These are phyloP conservation scores for Mucor indicus DNA, from an alignment of 371 early-diverging fungal genomes.

Conservation along the genomic window DNA sequence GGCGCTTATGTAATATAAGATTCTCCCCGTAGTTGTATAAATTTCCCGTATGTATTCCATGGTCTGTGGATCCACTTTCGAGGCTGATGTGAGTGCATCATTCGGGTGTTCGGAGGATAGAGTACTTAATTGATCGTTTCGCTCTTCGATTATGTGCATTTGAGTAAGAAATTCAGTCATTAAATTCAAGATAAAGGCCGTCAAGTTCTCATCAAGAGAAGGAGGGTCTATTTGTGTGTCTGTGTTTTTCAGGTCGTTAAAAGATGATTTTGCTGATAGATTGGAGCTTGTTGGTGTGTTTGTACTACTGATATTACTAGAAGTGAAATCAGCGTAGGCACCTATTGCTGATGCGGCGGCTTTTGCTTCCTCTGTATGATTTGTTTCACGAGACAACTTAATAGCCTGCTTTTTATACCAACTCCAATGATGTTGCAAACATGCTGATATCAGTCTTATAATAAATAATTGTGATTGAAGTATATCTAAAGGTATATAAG, in stretches of 20 bases:
- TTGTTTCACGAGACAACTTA: conserved; percentile 15
- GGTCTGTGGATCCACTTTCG: conserved; percentile 20
- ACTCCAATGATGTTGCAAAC: conserved; percentile 72
- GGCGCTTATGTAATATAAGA: conserved; percentile 75
- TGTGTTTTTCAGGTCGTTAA: neutral
- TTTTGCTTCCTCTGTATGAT: conserved; percentile 9
- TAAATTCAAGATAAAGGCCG: conserved; percentile 59
- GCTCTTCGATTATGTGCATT: conserved; percentile 39
- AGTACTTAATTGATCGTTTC: conserved; percentile 39
- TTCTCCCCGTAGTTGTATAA: conserved; percentile 60
- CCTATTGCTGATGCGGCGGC: conserved; percentile 23
- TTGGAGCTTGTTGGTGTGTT: neutral
- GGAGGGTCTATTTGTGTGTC: conserved; percentile 58
- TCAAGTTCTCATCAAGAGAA: conserved; percentile 70
- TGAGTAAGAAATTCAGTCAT: conserved; percentile 62
- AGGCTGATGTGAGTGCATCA: conserved; percentile 20
- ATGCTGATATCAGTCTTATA: conserved; percentile 66
- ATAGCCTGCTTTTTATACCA: conserved; percentile 48
- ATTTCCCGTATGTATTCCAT: conserved; percentile 52
- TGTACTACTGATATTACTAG: neutral
- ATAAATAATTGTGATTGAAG: conserved; percentile 75
- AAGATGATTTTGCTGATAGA: neutral
- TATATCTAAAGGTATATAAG: conserved; percentile 54
- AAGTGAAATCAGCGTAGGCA: conserved; percentile 1
- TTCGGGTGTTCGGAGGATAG: conserved; percentile 29